Conservation (phyloP, 2,329 filamentous ascomycete species). For the Thielaviopsis punctulata region DNA sequence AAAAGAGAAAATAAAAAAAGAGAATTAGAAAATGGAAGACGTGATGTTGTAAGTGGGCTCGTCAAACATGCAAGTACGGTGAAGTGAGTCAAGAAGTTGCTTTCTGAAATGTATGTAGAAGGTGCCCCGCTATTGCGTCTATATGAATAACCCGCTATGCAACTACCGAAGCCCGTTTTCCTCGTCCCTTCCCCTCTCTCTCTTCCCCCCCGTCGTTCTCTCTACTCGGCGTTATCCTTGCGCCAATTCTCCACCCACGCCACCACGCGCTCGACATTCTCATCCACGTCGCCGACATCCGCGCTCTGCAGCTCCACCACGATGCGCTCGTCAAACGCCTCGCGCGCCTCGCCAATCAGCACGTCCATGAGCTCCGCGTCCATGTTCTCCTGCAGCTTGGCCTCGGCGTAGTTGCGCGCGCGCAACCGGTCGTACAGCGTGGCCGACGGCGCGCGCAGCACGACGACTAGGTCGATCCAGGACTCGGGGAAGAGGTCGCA, state of each 20-base stretch:
- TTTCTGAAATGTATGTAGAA: too few relatives aligned
- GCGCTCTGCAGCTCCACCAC: constrained; percentile 81
- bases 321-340: constrained; percentile 71
- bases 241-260: constrained; percentile 36
- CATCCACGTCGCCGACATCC: constrained; percentile 67
- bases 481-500: constrained; percentile 87
- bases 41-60: neutral
- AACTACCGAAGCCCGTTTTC: neutral
- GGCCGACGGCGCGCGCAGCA: constrained; percentile 65
- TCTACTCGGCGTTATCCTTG: neutral
- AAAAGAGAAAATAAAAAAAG: neutral
- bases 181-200: neutral
- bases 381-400: constrained; percentile 87
- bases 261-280: constrained; percentile 70
- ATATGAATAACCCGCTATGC: neutral
- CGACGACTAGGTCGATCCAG: constrained; percentile 91
- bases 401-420: constrained; percentile 64
- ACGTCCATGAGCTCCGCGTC: constrained; percentile 98
- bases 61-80: neutral
- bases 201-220: neutral
- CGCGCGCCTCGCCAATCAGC: constrained; percentile 72
- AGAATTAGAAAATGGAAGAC: too few relatives aligned
- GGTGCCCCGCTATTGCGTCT: neutral
- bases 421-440: constrained; percentile 71
- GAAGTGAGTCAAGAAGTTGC: neutral